Evolutionary conservation across 169 alveolate species (phyloP), one percentile per base, ranked within the genome.

Genomic region (Amoebophrya sp.): DNA sequence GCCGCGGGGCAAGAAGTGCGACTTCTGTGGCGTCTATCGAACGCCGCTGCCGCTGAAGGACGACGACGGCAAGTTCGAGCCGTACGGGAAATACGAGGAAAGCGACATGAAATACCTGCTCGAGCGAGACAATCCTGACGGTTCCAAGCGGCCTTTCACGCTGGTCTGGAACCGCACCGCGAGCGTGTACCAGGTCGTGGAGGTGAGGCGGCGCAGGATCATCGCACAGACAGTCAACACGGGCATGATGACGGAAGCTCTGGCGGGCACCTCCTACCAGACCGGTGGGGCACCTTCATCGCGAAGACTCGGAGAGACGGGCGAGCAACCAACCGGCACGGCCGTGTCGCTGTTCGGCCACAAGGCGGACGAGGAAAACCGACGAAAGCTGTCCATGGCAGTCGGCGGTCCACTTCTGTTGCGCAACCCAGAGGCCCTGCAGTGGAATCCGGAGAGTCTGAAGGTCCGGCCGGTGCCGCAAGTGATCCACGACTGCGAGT

Each of bases 81-180:
- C 83, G 38, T 66, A 66, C 35, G 12, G 35, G 32, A 7, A n/a
- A 25, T 66, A 66, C 83, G 32, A 2, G 32, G 83, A 66, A 25
- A 7, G 32, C 32, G 83, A 66, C 83, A 66, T 66, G 83, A 66
- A 66, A 25, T 66, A 66, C 32, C 32, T 66, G 35, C 1, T 1
- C 83, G 83, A 66, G 35, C 1, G 18, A 25, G 32, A 66, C 83
- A 25, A 0, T 25, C 32, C 29, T 25, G 83, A n/a, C 35, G 83
- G 83, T 2, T 0, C 32, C 32, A 66, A 7, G 83, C 83, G 83
- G 38, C 83, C 83, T 7, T 66, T 66, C 83, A 66, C 83, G 83
- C 83, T 66, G 83, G 83, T 66, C 32, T 66, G 83, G 83, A 66
- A 66, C 83, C 12, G 32, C 35, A 66, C 83, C 35, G 83, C 83